Percentiles rank a stretch among this genome's conserved stretches.
phyloP scores from a whole-genome alignment of 2,329 filamentous ascomycete genomes.

The Trematosphaeria pertusa region DNA sequence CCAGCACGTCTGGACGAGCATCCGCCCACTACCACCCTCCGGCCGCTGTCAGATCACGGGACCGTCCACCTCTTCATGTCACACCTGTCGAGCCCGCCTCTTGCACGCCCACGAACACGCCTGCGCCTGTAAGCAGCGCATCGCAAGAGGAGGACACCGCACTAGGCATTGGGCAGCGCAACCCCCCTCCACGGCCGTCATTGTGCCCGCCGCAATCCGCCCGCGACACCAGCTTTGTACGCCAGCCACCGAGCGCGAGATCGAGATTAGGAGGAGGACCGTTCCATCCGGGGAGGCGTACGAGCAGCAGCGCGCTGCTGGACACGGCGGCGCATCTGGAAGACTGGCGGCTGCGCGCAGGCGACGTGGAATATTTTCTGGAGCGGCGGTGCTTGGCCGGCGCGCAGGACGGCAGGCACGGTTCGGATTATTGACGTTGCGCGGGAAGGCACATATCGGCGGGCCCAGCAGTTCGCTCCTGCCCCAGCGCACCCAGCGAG shows the following conservation, averaged over 20 bases:
- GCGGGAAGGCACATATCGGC: constrained; percentile 34
- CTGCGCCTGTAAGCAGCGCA: constrained; percentile 15
- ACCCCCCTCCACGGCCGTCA: constrained; percentile 26
- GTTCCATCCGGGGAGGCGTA: constrained; percentile 10
- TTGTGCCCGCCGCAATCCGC: constrained; percentile 12
- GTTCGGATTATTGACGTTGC: no score
- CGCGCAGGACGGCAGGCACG: no score
- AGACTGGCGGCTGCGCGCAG: constrained; percentile 1
- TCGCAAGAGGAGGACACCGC: constrained; percentile 24
- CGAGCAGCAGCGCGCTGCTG: constrained; percentile 10
- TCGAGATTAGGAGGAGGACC: constrained; percentile 10
- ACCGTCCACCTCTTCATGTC: constrained; percentile 29
- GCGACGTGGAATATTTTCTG: not conserved
- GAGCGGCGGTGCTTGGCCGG: constrained; percentile 16
- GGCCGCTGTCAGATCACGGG: constrained; percentile 37
- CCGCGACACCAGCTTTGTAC: constrained; percentile 25
- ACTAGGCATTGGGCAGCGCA: constrained; percentile 15
- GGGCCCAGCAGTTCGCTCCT: constrained; percentile 22
- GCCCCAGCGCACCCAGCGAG: constrained; percentile 9
- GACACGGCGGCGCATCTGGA: constrained; percentile 6
- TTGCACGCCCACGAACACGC: constrained; percentile 19
- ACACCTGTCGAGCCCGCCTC: constrained; percentile 26
- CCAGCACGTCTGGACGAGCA: not conserved
- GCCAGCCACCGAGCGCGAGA: constrained; percentile 28
- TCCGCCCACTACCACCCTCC: not conserved